A percentile compares a stretch with the other conserved stretches of the same genome.
Conservation (phyloP, 805 yeast species). For the Yarrowia alimentaria region DNA sequence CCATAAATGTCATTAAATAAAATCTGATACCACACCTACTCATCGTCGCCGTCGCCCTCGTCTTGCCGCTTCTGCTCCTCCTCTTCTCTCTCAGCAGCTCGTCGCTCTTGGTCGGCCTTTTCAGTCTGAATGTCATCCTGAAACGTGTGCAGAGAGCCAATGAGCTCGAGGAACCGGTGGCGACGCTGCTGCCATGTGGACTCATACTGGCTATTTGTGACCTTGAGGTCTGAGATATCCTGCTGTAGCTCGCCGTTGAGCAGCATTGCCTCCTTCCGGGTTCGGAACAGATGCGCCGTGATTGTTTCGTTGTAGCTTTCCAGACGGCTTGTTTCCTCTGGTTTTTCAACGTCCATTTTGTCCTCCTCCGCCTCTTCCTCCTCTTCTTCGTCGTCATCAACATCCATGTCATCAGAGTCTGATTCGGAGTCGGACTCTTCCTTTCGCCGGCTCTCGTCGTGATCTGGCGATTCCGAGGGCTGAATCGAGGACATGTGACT, state of each 20-base stretch:
- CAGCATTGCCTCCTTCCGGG: conserved; percentile 4
- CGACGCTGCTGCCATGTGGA: conserved; percentile 26
- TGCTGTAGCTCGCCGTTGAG: conserved; percentile 15
- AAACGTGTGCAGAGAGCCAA: conserved; percentile 24
- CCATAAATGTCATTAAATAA: too few species aligned
- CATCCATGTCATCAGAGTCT: conserved; percentile 23
- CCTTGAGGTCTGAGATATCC: conserved; percentile 24
- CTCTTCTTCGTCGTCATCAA: conserved; percentile 1
- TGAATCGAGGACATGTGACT: too few species aligned
- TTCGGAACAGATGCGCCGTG: conserved; percentile 16
- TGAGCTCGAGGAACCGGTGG: conserved; percentile 15
- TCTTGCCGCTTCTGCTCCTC: conserved; percentile 23
- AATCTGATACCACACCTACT: too few species aligned
- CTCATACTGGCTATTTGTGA: conserved; percentile 9
- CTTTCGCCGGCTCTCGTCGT: too few species aligned
- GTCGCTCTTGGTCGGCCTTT: conserved; percentile 27
- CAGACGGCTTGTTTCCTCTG: not conserved
- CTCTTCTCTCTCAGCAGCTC: conserved; percentile 24
- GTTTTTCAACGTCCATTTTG: conserved; percentile 13
- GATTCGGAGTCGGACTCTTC: too few species aligned
- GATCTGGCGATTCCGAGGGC: too few species aligned
- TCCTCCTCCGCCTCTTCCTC: conserved; percentile 27
- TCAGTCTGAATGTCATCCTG: conserved; percentile 26
- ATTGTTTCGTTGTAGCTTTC: conserved; percentile 7
- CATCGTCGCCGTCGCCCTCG: not conserved